These are phyloP conservation scores for Baudoinia panamericana DNA, from an alignment of 495 filamentous ascomycete genomes.

Conservation along the genomic window DNA sequence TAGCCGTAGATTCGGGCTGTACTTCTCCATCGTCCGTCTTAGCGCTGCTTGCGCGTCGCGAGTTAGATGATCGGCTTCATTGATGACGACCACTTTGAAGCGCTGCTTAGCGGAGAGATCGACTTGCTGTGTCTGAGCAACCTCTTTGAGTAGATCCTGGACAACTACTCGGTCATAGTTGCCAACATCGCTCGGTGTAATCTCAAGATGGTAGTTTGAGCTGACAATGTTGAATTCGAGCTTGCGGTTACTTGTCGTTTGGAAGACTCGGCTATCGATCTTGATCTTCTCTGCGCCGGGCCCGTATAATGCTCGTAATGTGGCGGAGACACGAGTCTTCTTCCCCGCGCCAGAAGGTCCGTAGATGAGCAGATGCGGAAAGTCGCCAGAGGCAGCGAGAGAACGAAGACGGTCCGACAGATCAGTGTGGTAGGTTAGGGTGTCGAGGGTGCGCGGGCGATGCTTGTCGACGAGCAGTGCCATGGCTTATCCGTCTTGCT, in stretches of 20 bases:
- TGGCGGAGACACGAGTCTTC: conserved; percentile 91
- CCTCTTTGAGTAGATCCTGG: conserved; percentile 91
- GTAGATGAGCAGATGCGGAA: conserved; percentile 92
- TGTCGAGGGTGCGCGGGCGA: conserved; percentile 75
- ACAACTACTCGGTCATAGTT: conserved; percentile 90
- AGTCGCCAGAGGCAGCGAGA: conserved; percentile 87
- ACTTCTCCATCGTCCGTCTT: conserved; percentile 97
- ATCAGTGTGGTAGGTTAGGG: conserved; percentile 75
- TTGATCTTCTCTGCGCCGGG: conserved; percentile 31
- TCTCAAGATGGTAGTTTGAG: conserved; percentile 92
- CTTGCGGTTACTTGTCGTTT: conserved; percentile 81
- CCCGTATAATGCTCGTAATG: conserved; percentile 31
- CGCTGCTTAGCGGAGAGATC: conserved; percentile 75
- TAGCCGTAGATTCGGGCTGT: conserved; percentile 81
- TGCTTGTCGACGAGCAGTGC: conserved; percentile 88
- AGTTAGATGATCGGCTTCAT: conserved; percentile 92
- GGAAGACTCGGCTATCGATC: conserved; percentile 67
- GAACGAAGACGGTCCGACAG: conserved; percentile 79
- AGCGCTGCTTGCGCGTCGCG: conserved; percentile 92
- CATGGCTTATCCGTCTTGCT: too few species aligned
- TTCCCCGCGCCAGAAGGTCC: conserved; percentile 94
- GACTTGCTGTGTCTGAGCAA: conserved; percentile 96
- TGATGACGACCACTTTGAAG: conserved; percentile 98
- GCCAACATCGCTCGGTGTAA: conserved; percentile 95
- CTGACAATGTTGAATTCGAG: conserved; percentile 97